Evolutionary conservation across 148 eudicot genomes (phyloP).

Genomic region (Cornus suecica): DNA sequence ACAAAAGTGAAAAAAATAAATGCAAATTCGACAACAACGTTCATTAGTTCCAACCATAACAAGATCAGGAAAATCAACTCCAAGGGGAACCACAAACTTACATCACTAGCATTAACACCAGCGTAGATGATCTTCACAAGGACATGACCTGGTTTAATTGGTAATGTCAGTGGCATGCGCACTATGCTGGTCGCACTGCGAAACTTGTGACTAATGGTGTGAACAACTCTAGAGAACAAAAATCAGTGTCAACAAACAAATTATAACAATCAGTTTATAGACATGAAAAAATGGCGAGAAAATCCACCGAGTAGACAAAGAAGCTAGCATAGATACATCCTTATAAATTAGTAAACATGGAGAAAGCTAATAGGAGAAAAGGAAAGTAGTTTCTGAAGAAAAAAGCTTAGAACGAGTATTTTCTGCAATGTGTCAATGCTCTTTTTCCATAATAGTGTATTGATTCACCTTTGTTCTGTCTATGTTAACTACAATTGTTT

Average conservation of each 20-base stretch:
- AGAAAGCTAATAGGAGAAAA: not conserved
- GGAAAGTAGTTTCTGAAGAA: not conserved
- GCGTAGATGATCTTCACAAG: conserved; percentile 82
- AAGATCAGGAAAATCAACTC: not conserved
- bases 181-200: conserved; percentile 76
- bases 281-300: not conserved
- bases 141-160: conserved; percentile 69
- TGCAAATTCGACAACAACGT: not conserved
- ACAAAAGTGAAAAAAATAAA: not conserved
- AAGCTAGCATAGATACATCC: not conserved
- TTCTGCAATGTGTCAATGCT: too few species aligned
- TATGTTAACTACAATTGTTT: too few species aligned
- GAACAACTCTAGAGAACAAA: conserved; percentile 62
- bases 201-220: conserved; percentile 77
- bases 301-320: not conserved
- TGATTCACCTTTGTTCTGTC: too few species aligned
- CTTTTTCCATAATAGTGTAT: too few species aligned
- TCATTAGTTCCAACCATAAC: not conserved
- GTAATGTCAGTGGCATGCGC: conserved; percentile 51
- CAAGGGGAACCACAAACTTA: conserved; percentile 44
- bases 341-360: not conserved
- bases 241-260: conserved; percentile 19
- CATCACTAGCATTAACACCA: conserved; percentile 98
- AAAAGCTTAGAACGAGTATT: not conserved
- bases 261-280: not conserved